These are phyloP conservation scores for Cyamopsis tetragonoloba DNA, from an alignment of 306 rosid genomes.

Conservation along the genomic window DNA sequence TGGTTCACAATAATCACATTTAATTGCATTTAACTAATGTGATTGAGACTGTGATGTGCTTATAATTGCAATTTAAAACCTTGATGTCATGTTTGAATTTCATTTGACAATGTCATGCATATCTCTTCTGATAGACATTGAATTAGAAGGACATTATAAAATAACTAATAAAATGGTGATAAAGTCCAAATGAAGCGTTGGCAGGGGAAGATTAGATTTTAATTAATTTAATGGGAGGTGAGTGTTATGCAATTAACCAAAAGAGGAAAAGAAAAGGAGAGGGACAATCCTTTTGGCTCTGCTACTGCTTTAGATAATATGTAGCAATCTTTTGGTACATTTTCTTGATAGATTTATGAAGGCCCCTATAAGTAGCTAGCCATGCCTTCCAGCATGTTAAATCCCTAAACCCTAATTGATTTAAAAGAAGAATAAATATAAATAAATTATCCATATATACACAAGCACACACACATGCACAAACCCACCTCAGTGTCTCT, in stretches of 20 bases:
- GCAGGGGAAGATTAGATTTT: background rate
- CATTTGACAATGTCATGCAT: too few species aligned
- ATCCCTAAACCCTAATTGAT: background rate
- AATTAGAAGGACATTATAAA: too few species aligned
- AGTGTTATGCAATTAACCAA: constrained; percentile 16
- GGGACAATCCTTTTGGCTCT: constrained; percentile 34
- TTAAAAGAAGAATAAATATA: constrained; percentile 21
- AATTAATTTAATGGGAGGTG: background rate
- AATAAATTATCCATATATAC: background rate
- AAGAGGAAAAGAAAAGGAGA: background rate
- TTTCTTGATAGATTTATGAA: constrained; percentile 9
- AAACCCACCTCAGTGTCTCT: constrained; percentile 21
- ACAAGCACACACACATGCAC: constrained; percentile 36
- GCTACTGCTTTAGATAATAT: constrained; percentile 34
- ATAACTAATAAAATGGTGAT: too few species aligned
- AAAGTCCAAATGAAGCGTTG: background rate
- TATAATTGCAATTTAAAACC: too few species aligned
- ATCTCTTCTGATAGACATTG: too few species aligned
- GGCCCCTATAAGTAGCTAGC: constrained; percentile 31
- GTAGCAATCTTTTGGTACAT: constrained; percentile 41
- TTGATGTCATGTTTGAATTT: too few species aligned
- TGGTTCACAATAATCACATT: too few species aligned
- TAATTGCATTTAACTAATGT: too few species aligned
- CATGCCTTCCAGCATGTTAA: constrained; percentile 34
- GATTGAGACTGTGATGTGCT: too few species aligned